Evolutionary conservation across 306 rosid species (phyloP), one percentile per base, ranked within the genome.

Genomic region (Hippophae gyantsensis): DNA sequence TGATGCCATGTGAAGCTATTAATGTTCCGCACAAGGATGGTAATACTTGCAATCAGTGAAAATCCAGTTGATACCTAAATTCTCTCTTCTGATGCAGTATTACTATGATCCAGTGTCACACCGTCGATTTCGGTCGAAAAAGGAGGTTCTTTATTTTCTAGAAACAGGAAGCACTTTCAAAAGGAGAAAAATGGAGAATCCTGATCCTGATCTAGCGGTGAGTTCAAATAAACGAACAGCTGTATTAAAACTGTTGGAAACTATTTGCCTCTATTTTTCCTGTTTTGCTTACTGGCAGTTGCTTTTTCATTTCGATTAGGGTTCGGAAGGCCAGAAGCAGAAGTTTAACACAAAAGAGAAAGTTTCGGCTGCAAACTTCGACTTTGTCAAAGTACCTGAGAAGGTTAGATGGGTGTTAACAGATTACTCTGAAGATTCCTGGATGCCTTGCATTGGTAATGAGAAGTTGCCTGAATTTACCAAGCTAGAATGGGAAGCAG

Each of bases 341-440:
- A 77, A 69, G 61, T 67, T 81, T 48, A 54, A 26, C 45, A 48
- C 52, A 25, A 70, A 38, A 46, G 43, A 58, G 9, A 76, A 73
- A 65, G 56, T 54, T 38, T 42, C 75, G 32, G 68, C 44, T 49
- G 38, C 55, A 46, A 72, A 78, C 69, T 78, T 78, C 43, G 78
- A 82, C 66, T 78, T 60, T 61, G n/a, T 9, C 13, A 59, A 70
- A 47, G 87, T 75, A 48, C 84, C 87, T 0, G 79, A 73, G 52
- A 78, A 72, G 65, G 87, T 82, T 1, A 65, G 63, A 54, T 82
- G 87, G 87, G 79, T 78, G 72, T 79, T 82, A 58, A 49, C 81
- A 23, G 84, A 69, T 61, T 56, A 60, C 48, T 23, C 82, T 44
- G 40, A 56, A 23, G 77, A 68, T 11, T 64, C 77, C 9, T 82